Evolutionary conservation across 1,284 basidiomycete species (phyloP).

Genomic region (Wallemia hederae): DNA sequence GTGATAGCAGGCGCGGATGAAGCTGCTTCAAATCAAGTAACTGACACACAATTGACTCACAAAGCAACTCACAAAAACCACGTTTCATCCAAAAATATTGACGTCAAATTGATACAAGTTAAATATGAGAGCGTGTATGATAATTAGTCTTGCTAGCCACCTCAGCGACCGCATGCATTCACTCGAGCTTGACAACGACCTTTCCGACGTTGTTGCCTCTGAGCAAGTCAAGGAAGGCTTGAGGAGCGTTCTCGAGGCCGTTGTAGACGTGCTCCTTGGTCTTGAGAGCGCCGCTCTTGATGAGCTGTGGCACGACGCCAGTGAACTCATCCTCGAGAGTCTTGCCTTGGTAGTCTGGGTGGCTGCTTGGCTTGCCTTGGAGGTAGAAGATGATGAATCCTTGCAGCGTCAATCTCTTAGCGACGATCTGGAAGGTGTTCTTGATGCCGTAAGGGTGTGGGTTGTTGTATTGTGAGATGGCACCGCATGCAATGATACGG

Average conservation of each 20-base stretch:
- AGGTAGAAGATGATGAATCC: neutral
- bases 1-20: no score
- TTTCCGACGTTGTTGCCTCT: neutral
- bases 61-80: no score
- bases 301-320: constrained; percentile 6
- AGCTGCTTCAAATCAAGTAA: no score
- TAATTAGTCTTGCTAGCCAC: no score
- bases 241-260: constrained; percentile 6
- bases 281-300: constrained; percentile 8
- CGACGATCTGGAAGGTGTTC: neutral
- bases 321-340: constrained; percentile 6
- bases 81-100: no score
- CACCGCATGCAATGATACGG: neutral
- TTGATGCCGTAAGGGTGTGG: neutral
- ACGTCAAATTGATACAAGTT: neutral
- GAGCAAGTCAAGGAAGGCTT: neutral
- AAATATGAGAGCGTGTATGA: neutral
- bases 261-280: constrained; percentile 7
- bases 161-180: neutral
- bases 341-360: constrained; percentile 3
- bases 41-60: no score
- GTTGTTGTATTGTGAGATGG: neutral
- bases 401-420: neutral
- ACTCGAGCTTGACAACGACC: neutral
- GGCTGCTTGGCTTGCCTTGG: constrained; percentile 1